A percentile compares a stretch with the other conserved stretches of the same genome.
Conservation (phyloP, 257 asterid species). For the Fraxinus quadrangulata region DNA sequence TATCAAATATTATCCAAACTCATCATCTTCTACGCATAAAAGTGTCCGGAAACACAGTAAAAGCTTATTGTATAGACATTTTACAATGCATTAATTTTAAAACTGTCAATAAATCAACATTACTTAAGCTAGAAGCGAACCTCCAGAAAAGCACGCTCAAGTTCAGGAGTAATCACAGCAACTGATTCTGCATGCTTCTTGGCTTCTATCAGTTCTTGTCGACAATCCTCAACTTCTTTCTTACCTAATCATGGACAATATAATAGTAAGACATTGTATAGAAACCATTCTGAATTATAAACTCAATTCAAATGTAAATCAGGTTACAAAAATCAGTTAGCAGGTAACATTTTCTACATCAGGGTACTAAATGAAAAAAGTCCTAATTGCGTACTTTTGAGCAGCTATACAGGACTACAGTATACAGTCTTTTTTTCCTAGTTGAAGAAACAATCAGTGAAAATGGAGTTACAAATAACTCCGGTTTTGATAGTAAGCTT, state of each 20-base stretch:
- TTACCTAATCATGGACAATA: constrained; percentile 51
- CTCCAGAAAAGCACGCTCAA: constrained; percentile 73
- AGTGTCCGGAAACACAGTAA: constrained; percentile 2
- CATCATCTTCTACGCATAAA: constrained; percentile 9
- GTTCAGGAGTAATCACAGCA: constrained; percentile 66
- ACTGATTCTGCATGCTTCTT: constrained; percentile 70
- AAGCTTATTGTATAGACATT: background rate
- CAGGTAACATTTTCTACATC: constrained; percentile 15
- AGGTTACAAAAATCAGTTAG: constrained; percentile 12
- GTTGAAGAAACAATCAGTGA: background rate
- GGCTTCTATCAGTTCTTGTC: constrained; percentile 54
- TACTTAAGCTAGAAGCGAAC: constrained; percentile 43
- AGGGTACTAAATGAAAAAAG: background rate
- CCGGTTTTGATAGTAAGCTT: constrained; percentile 2
- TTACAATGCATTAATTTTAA: constrained; percentile 5
- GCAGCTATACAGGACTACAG: background rate
- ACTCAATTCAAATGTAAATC: background rate
- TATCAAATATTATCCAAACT: constrained; percentile 9
- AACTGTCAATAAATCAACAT: constrained; percentile 18
- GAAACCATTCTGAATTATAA: background rate
- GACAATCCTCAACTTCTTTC: constrained; percentile 37
- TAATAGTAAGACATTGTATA: constrained; percentile 10
- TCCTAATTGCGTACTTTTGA: background rate
- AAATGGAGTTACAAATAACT: constrained; percentile 4
- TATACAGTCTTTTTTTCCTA: background rate